Conservation (phyloP, 2,329 filamentous ascomycete genomes). For the Geosmithia flava region DNA sequence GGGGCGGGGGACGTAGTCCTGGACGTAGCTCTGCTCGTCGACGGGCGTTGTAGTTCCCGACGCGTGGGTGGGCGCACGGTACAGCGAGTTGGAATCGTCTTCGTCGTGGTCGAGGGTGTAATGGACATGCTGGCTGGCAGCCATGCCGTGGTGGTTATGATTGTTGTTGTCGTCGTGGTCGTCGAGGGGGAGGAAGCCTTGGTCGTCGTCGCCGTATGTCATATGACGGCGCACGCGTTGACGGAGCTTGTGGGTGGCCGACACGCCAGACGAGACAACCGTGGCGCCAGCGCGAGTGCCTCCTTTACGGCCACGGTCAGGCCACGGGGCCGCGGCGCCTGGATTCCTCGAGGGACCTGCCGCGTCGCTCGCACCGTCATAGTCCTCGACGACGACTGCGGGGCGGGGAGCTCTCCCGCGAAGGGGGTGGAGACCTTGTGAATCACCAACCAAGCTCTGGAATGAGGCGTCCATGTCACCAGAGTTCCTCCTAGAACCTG, state of each 20-base stretch:
- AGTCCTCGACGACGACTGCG: slow-evolving; percentile 3
- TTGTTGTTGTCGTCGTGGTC: background rate
- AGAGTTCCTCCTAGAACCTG: slow-evolving; percentile 22
- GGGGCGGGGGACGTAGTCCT: slow-evolving; percentile 52
- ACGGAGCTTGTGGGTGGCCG: background rate
- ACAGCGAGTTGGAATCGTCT: background rate
- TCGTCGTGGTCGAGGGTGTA: background rate
- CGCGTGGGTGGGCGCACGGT: background rate
- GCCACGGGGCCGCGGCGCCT: background rate
- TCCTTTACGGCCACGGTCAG: background rate
- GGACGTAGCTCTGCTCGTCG: slow-evolving; percentile 34
- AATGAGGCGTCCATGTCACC: slow-evolving; percentile 17
- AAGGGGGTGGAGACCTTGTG: slow-evolving; percentile 9
- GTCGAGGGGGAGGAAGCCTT: background rate
- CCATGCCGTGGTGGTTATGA: background rate
- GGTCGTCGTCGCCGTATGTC: background rate
- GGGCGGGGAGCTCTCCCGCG: background rate
- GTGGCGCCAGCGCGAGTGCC: background rate
- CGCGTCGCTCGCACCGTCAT: slow-evolving; percentile 1
- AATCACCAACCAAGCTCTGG: slow-evolving; percentile 17
- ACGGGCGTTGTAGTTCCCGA: slow-evolving; percentile 25
- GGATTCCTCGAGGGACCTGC: background rate
- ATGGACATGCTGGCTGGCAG: background rate
- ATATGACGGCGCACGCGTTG: background rate
- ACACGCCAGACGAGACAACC: background rate